Conservation (phyloP, 2,329 filamentous ascomycete genomes). For the Dothistroma septosporum region DNA sequence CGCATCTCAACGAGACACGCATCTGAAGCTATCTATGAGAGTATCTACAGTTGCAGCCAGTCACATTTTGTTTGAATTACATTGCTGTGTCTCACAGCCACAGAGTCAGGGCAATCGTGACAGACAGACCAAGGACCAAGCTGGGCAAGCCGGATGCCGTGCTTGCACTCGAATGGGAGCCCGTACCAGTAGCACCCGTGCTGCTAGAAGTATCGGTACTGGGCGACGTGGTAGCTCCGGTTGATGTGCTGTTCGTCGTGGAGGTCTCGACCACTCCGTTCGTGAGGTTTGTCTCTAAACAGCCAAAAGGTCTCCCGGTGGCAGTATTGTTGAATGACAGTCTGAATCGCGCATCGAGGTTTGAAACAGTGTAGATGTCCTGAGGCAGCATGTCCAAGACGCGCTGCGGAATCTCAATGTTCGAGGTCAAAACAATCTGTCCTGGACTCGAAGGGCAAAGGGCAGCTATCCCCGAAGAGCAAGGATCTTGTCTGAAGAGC, state of each 20-base stretch:
- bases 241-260: background rate
- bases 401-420: background rate
- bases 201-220: background rate
- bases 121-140: background rate
- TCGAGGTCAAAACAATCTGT: background rate
- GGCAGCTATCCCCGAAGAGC: background rate
- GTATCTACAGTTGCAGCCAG: too few species aligned
- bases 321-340: background rate
- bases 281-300: constrained; percentile 2
- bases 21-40: too few species aligned
- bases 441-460: constrained; percentile 6
- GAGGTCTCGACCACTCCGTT: background rate
- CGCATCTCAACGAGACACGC: too few species aligned
- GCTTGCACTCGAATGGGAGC: background rate
- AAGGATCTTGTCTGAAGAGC: constrained; percentile 47
- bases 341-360: background rate
- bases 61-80: too few species aligned
- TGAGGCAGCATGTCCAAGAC: background rate
- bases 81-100: background rate
- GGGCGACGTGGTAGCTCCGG: background rate
- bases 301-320: background rate
- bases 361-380: background rate
- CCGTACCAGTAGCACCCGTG: constrained; percentile 6
- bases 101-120: background rate
- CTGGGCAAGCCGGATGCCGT: background rate